Base-by-base conservation (phyloP, 23 red algal species). In the Cyanidioschyzon merolae region DNA sequence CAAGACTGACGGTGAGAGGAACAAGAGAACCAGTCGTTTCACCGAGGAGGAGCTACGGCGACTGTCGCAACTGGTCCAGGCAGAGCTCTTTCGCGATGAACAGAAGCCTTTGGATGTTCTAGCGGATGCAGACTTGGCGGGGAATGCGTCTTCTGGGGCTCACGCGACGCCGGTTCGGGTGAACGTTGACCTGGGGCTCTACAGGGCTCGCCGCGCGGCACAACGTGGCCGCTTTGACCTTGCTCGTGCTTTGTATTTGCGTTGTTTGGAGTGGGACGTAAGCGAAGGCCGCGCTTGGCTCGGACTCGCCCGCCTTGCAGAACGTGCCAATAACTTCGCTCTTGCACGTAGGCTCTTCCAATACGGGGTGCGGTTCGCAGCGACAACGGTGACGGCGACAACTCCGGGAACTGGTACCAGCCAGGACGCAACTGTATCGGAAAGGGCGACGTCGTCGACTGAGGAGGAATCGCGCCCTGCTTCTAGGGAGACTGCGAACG, bases 231-330 rank as follows among this genome's bases (percentile, higher is more conserved):
- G 77, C 24, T 34, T 30, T 2, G 68, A 76, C 58, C 37, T 3
- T 12, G 86, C 86, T 1, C 35, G 24, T 0, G 24, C 58, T 0
- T 68, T 89, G 32, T 96, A 87, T 58, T 45, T n/a, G 2, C 51
- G 82, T 37, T 89, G 86, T 80, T 0, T 96, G 17, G 54, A 80
- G 18, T 41, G 85, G 63, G 74, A 90, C 58, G 50, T 83, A 0
- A 58, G 68, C 31, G 83, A 96, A 63, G 92, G 86, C 1, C 80
- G 87, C 50, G 86, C 74, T 30, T 96, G 92, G 92, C 75, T 90
- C 3, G 92, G 87, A 0, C 76, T 96, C 41, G 92, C 83, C 16
- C n/a, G 82, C 1, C 68, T 96, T 1, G 37, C 45, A 3, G 38
- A 26, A 12, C 79, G 79, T 0, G 1, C 34, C 2, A 74, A 82